Conservation (phyloP, 1,284 basidiomycete species). For the Moesziomyces parantarcticus region DNA sequence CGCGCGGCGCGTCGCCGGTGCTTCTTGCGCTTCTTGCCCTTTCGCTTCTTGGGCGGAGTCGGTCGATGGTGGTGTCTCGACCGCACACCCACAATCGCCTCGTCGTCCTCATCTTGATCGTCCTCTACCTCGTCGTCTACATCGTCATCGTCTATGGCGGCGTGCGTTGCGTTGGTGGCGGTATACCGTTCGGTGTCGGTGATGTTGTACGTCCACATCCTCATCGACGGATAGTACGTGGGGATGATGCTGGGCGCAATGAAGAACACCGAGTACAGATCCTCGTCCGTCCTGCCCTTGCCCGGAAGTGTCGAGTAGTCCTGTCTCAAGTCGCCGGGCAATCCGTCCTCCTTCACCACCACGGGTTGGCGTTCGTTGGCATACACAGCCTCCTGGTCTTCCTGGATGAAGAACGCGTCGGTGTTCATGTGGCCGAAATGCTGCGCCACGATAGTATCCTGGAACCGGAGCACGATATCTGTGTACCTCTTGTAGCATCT, state of each 20-base stretch:
- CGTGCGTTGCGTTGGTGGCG: slow-evolving; percentile 1
- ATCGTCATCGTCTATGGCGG: background rate
- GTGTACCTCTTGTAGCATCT: slow-evolving; percentile 84
- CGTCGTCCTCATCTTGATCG: slow-evolving; percentile 59
- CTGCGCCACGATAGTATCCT: slow-evolving; percentile 90
- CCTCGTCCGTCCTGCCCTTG: slow-evolving; percentile 53
- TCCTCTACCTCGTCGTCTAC: slow-evolving; percentile 5
- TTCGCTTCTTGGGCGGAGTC: slow-evolving; percentile 69
- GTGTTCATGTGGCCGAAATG: slow-evolving; percentile 79
- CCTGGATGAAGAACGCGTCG: slow-evolving; percentile 62
- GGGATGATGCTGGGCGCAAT: slow-evolving; percentile 75
- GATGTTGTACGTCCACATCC: slow-evolving; percentile 75
- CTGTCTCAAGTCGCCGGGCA: slow-evolving; percentile 59
- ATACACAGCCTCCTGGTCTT: slow-evolving; percentile 50
- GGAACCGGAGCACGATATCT: slow-evolving; percentile 82
- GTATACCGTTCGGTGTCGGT: slow-evolving; percentile 23
- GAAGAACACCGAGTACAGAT: slow-evolving; percentile 59
- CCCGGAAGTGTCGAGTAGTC: slow-evolving; percentile 61
- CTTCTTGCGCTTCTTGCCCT: slow-evolving; percentile 71
- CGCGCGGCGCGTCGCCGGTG: slow-evolving; percentile 75
- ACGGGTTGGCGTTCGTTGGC: background rate
- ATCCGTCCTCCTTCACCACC: slow-evolving; percentile 14
- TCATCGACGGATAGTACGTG: slow-evolving; percentile 85
- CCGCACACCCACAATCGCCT: slow-evolving; percentile 18
- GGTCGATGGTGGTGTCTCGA: slow-evolving; percentile 48